Evolutionary conservation across 805 yeast species (phyloP).

Genomic region (Candida jianshihensis): DNA sequence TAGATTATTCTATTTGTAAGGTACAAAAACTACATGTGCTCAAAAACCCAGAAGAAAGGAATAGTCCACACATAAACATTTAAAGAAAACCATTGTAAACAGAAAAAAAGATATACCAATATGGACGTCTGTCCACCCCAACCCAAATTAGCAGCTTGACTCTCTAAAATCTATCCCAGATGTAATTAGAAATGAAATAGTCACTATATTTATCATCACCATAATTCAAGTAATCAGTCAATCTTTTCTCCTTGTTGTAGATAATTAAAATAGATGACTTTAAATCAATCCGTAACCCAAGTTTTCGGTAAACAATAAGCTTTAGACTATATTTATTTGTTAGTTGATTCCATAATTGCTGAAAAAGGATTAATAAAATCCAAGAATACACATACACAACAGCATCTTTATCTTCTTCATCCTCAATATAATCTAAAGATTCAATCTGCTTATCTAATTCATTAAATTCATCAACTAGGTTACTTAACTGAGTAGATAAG

Average conservation of each 20-base stretch:
- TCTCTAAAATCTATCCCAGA: slow-evolving; percentile 59
- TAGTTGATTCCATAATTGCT: slow-evolving; percentile 4
- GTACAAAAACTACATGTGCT: too few relatives aligned
- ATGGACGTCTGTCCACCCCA: too few relatives aligned
- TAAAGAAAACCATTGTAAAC: too few relatives aligned
- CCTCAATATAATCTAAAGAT: slow-evolving; percentile 21
- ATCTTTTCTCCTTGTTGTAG: slow-evolving; percentile 38
- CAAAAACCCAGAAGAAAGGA: too few relatives aligned
- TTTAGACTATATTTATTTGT: slow-evolving; percentile 29
- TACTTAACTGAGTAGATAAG: slow-evolving; percentile 30
- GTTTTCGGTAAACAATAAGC: slow-evolving; percentile 49
- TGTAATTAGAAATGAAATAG: slow-evolving; percentile 63
- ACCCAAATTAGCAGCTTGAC: not conserved
- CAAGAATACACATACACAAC: slow-evolving; percentile 20
- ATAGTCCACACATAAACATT: too few relatives aligned
- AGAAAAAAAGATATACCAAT: too few relatives aligned
- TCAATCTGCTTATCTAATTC: slow-evolving; percentile 28
- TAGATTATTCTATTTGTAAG: too few relatives aligned
- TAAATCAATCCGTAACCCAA: slow-evolving; percentile 48
- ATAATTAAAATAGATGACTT: slow-evolving; percentile 39
- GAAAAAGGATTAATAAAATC: too few relatives aligned
- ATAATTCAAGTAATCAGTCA: slow-evolving; percentile 44
- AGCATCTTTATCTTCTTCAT: slow-evolving; percentile 34
- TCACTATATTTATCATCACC: slow-evolving; percentile 49
- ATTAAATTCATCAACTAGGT: slow-evolving; percentile 30